phyloP scores from a whole-genome alignment of 176 grass and related monocot genomes.

The Aegilops bicornis region DNA sequence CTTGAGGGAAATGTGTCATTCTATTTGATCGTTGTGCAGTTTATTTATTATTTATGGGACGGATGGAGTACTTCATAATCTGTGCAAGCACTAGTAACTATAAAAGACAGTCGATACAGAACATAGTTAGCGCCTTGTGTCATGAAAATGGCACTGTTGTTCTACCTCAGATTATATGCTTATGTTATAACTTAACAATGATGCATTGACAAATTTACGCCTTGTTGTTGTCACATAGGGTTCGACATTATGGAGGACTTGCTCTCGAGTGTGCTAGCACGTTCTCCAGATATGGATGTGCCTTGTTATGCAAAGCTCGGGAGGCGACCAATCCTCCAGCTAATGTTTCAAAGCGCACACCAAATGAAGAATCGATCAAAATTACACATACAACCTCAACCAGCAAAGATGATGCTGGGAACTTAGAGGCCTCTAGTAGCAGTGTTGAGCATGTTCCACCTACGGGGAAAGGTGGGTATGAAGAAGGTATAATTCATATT shows the following conservation, averaged over 20 bases:
- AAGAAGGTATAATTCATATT: too few species aligned
- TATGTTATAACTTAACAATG: too few species aligned
- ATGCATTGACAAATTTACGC: background rate
- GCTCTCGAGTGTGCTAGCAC: conserved; percentile 68
- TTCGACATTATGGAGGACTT: conserved; percentile 56
- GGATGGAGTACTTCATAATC: too few species aligned
- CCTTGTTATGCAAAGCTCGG: conserved; percentile 59
- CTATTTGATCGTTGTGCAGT: too few species aligned
- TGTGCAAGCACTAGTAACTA: too few species aligned
- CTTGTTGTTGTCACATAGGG: conserved; percentile 25
- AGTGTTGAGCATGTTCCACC: conserved; percentile 35
- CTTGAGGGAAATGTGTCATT: too few species aligned
- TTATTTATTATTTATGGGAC: too few species aligned
- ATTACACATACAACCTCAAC: background rate
- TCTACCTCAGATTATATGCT: too few species aligned
- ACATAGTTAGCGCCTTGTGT: too few species aligned
- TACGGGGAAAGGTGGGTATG: conserved; percentile 14
- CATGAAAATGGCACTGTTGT: too few species aligned
- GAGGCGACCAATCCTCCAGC: conserved; percentile 39
- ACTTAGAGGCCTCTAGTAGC: conserved; percentile 46
- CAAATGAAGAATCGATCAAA: conserved; percentile 31
- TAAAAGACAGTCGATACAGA: too few species aligned
- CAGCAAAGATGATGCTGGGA: conserved; percentile 40
- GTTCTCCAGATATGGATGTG: conserved; percentile 71
- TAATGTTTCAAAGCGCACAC: conserved; percentile 35